Percentiles rank a stretch among this genome's conserved stretches.
These are phyloP conservation scores for Acanthamoeba culbertsoni DNA, from an alignment of 208 protist species.

Conservation along the genomic window DNA sequence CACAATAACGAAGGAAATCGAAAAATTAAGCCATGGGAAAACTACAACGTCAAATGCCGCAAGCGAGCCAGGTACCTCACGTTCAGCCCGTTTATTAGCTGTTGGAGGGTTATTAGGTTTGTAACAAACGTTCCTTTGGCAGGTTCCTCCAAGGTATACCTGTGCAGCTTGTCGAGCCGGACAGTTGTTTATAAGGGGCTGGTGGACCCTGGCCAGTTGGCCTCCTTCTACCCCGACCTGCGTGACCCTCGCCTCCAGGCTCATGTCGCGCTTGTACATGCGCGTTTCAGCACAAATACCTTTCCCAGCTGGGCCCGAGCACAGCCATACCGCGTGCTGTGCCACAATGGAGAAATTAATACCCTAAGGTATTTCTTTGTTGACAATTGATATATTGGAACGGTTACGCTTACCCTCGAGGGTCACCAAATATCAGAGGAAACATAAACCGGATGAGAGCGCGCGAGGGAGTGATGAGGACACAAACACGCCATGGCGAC, in stretches of 20 bases:
- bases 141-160: slow-evolving; percentile 58
- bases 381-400: no score
- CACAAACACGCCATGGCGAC: not conserved
- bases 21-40: not conserved
- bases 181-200: slow-evolving; percentile 85
- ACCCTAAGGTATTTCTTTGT: slow-evolving; percentile 81
- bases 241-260: slow-evolving; percentile 69
- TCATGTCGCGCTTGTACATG: slow-evolving; percentile 82
- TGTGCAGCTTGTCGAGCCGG: slow-evolving; percentile 66
- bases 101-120: no score
- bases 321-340: slow-evolving; percentile 81
- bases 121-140: not conserved
- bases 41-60: not conserved
- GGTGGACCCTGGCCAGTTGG: slow-evolving; percentile 75
- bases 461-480: slow-evolving; percentile 78
- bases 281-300: slow-evolving; percentile 87
- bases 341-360: slow-evolving; percentile 91
- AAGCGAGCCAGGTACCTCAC: slow-evolving; percentile 41
- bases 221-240: slow-evolving; percentile 80
- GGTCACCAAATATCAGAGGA: no score
- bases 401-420: no score
- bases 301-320: slow-evolving; percentile 85
- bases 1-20: not conserved
- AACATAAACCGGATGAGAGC: slow-evolving; percentile 87
- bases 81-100: not conserved